These are phyloP conservation scores for Penicillium concentricum DNA, from an alignment of 2,329 filamentous ascomycete species.

Conservation along the genomic window DNA sequence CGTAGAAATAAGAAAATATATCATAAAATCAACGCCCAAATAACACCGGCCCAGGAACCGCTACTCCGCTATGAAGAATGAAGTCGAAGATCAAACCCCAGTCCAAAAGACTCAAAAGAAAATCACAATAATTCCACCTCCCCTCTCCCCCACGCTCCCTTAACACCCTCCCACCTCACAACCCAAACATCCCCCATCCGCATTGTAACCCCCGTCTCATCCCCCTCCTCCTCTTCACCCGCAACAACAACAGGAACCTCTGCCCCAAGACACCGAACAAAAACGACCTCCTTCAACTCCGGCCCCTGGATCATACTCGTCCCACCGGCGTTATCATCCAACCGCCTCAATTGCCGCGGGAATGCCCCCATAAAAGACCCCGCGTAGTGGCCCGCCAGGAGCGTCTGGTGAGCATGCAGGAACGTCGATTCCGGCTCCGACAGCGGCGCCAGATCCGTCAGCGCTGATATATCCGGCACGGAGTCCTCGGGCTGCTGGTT, in stretches of 20 bases:
- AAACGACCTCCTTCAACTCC: conserved; percentile 79
- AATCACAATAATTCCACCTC: conserved; percentile 45
- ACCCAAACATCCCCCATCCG: conserved; percentile 65
- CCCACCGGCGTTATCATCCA: conserved; percentile 88
- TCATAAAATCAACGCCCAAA: background rate
- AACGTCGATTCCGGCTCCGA: conserved; percentile 78
- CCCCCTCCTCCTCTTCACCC: conserved; percentile 31
- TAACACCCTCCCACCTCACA: conserved; percentile 73
- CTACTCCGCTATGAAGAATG: conserved; percentile 1
- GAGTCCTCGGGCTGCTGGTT: conserved; percentile 31
- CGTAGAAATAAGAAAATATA: background rate
- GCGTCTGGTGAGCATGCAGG: conserved; percentile 76
- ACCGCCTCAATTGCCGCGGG: conserved; percentile 71
- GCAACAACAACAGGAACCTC: conserved; percentile 48
- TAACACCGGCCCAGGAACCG: background rate
- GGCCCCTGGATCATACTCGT: conserved; percentile 90
- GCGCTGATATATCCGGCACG: conserved; percentile 28
- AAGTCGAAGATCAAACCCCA: conserved; percentile 4
- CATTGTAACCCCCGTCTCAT: conserved; percentile 37
- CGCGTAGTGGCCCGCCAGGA: conserved; percentile 81
- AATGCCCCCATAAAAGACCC: conserved; percentile 82
- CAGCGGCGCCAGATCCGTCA: conserved; percentile 58
- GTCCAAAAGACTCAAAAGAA: background rate
- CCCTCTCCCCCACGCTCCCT: conserved; percentile 46
- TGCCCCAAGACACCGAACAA: conserved; percentile 60